A percentile compares a stretch with the other conserved stretches of the same genome.
Conservation (phyloP, 2,329 filamentous ascomycete species). For the Monilinia laxa region DNA sequence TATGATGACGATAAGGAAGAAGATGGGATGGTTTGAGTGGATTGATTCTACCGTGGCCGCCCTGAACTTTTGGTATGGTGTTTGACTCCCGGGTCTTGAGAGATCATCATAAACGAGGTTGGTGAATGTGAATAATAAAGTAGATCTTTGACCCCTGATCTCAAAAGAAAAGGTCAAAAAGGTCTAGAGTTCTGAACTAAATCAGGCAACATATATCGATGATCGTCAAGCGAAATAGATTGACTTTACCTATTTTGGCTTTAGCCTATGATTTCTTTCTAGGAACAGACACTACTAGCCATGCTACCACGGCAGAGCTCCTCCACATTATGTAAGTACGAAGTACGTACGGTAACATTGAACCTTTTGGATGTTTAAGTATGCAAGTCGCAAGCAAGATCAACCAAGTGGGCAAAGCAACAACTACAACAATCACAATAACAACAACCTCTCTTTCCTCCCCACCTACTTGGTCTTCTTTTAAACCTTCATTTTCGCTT, state of each 20-base stretch:
- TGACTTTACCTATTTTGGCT: neutral
- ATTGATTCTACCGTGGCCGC: slow-evolving; percentile 7
- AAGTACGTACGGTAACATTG: neutral
- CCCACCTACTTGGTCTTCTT: neutral
- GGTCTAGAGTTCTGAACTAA: slow-evolving; percentile 3
- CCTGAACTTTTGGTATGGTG: neutral
- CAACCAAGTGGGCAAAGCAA: neutral
- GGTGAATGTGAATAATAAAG: slow-evolving; percentile 3
- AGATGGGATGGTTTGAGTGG: slow-evolving; percentile 10
- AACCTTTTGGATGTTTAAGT: neutral
- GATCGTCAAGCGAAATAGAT: neutral
- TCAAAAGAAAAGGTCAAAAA: neutral
- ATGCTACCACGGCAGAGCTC: neutral
- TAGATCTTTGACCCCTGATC: slow-evolving; percentile 4
- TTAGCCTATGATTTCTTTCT: neutral
- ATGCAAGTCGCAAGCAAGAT: neutral
- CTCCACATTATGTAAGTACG: neutral
- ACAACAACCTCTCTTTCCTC: neutral
- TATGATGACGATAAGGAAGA: neutral
- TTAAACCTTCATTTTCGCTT: slow-evolving; percentile 6
- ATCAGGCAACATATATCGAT: neutral
- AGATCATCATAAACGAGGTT: neutral
- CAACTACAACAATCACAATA: too few relatives aligned
- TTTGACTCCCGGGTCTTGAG: too few relatives aligned
- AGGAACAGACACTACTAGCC: neutral